phyloP scores from a whole-genome alignment of 2,329 filamentous ascomycete species.

The Herpotrichia juniperi region DNA sequence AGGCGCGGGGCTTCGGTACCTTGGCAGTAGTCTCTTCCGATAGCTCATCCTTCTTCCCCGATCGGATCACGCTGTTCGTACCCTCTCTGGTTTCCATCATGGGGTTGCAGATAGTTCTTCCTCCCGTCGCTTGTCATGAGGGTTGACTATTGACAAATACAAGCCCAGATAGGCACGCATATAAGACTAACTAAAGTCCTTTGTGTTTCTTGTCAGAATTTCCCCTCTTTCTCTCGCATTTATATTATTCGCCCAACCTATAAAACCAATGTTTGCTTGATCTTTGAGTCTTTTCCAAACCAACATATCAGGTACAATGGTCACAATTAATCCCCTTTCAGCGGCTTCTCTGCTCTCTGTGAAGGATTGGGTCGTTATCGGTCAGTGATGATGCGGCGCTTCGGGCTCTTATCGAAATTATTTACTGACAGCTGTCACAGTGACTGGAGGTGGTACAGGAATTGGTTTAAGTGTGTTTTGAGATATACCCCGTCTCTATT shows the following conservation, averaged over 20 bases:
- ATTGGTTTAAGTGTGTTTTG: neutral
- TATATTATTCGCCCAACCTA: too few species aligned
- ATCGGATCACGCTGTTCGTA: too few species aligned
- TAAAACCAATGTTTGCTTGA: neutral
- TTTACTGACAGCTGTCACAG: neutral
- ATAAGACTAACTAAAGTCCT: too few species aligned
- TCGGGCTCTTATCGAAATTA: neutral
- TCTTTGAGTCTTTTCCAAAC: neutral
- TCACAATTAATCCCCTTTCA: neutral
- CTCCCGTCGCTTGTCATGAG: too few species aligned
- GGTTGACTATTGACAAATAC: too few species aligned
- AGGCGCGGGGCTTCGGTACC: neutral
- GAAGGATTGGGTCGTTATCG: neutral
- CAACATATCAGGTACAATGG: neutral
- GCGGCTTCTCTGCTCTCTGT: neutral
- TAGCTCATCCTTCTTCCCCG: too few species aligned
- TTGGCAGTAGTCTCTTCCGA: neutral
- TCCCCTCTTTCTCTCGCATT: neutral
- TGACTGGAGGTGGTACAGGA: neutral
- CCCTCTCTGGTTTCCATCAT: too few species aligned
- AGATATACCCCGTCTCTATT: too few species aligned
- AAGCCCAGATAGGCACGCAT: too few species aligned
- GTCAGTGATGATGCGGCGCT: neutral
- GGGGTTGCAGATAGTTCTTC: too few species aligned
- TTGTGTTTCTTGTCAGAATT: neutral